phyloP scores from a whole-genome alignment of 140 eudicot genomes.

The Bidens hawaiensis region DNA sequence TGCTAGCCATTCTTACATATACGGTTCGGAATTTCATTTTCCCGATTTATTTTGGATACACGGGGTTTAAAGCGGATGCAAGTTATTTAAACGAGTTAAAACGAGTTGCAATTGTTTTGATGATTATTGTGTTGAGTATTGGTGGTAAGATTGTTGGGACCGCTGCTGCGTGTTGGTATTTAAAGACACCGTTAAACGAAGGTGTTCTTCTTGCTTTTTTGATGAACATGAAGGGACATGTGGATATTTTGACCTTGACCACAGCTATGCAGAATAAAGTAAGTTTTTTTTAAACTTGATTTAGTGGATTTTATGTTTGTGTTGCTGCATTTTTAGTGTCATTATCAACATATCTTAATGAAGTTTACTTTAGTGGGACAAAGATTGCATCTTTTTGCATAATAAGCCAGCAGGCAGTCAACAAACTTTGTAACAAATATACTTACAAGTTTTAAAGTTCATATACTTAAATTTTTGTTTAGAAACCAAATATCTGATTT shows the following conservation, averaged over 20 bases:
- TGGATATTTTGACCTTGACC: constrained; percentile 65
- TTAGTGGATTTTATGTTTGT: background rate
- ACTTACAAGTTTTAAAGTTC: background rate
- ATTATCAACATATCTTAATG: background rate
- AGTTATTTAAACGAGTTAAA: constrained; percentile 26
- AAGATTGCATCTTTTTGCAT: background rate
- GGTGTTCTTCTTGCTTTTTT: constrained; percentile 84
- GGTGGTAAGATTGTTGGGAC: constrained; percentile 92
- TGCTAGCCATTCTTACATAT: constrained; percentile 56
- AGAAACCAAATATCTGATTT: too few species aligned
- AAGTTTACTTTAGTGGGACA: background rate
- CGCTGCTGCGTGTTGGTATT: constrained; percentile 62
- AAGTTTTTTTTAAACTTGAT: constrained; percentile 19
- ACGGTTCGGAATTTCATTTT: constrained; percentile 66
- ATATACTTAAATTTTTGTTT: background rate
- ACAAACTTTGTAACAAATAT: background rate
- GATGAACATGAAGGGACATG: constrained; percentile 90
- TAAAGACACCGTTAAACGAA: constrained; percentile 69
- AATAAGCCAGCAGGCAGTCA: background rate
- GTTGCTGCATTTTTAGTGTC: background rate
- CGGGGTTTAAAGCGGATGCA: constrained; percentile 78
- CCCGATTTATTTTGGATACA: constrained; percentile 87
- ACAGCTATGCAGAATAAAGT: constrained; percentile 53
- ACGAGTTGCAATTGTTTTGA: constrained; percentile 35
- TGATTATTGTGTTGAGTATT: constrained; percentile 63